Evolutionary conservation across 768 basidiomycete genomes (phyloP).

Genomic region (Auriculariales sp.): DNA sequence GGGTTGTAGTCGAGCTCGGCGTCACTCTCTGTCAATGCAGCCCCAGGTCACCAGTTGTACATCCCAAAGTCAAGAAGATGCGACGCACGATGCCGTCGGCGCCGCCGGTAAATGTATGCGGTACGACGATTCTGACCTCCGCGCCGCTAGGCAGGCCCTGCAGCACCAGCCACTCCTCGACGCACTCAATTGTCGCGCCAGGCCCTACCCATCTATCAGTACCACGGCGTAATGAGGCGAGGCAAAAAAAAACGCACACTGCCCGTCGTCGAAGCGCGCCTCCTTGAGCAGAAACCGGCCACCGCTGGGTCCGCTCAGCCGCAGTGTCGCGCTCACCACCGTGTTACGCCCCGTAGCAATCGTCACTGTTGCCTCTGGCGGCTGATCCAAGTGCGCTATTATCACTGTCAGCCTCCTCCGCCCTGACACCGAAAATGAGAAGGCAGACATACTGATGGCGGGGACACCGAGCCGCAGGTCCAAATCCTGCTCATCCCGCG

Average conservation of each 20-base stretch:
- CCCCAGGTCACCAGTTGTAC: no score
- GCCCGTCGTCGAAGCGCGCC: constrained; percentile 1
- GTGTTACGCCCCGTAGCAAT: constrained; percentile 60
- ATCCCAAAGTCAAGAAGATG: no score
- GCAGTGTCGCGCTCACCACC: constrained; percentile 37
- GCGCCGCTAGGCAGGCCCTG: neutral
- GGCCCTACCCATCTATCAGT: neutral
- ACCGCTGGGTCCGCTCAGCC: constrained; percentile 39
- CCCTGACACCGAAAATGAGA: neutral
- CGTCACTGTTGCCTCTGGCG: constrained; percentile 36
- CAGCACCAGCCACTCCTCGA: constrained; percentile 2
- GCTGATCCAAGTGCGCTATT: constrained; percentile 51
- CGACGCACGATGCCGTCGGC: neutral
- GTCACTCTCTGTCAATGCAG: constrained; percentile 45
- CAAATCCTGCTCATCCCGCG: constrained; percentile 45
- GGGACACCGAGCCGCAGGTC: constrained; percentile 37
- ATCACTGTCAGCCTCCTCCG: neutral
- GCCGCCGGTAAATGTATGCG: neutral
- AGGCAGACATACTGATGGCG: constrained; percentile 10
- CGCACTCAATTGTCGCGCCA: constrained; percentile 3
- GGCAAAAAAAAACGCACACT: constrained; percentile 2
- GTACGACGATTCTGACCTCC: neutral
- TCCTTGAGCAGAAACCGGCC: constrained; percentile 6
- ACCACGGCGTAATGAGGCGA: neutral
- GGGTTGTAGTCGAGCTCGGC: constrained; percentile 59